Conservation (phyloP, 257 asterid genomes). For the Salvia splendens region DNA sequence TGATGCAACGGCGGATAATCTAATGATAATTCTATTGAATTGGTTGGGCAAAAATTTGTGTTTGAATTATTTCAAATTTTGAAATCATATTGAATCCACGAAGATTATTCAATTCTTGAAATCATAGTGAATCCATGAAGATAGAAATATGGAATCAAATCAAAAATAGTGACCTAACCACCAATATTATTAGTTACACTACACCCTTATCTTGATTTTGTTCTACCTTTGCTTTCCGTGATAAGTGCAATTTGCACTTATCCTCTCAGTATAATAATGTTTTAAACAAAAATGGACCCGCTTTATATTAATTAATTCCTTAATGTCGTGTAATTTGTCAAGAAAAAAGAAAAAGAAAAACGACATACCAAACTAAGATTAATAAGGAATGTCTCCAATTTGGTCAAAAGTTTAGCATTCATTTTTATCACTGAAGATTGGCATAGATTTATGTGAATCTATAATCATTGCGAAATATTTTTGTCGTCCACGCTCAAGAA, state of each 20-base stretch:
- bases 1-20: neutral
- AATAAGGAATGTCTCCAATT: neutral
- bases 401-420: conserved; percentile 31
- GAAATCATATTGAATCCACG: neutral
- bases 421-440: conserved; percentile 14
- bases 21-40: neutral
- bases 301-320: neutral
- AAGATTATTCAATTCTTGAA: neutral
- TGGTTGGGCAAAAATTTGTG: neutral
- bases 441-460: neutral
- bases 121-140: neutral
- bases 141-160: conserved; percentile 24
- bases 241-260: conserved; percentile 13
- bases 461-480: conserved; percentile 13
- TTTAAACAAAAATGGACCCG: conserved; percentile 31
- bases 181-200: neutral
- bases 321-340: conserved; percentile 21
- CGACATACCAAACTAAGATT: conserved; percentile 28
- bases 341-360: neutral
- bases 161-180: conserved; percentile 27
- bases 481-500: conserved; percentile 19
- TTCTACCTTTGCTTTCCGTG: conserved; percentile 34
- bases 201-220: conserved; percentile 15
- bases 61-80: neutral
- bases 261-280: conserved; percentile 14